Base-by-base conservation (phyloP, 495 filamentous ascomycete species). In the Parmelia sp. region DNA sequence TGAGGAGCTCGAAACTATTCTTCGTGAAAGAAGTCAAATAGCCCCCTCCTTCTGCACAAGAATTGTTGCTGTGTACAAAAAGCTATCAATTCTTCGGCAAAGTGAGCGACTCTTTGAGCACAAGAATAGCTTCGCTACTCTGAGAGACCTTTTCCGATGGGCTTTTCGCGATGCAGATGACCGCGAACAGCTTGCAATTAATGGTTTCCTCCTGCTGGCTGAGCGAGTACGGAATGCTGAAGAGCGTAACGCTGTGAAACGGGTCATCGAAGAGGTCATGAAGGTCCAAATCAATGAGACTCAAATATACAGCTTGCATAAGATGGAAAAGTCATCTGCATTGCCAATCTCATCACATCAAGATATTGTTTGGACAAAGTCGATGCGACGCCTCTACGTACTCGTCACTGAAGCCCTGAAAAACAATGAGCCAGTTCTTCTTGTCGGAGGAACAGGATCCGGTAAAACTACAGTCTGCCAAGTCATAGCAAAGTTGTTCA, bases 401-500 rank as follows among this genome's bases (percentile, higher is more conserved):
- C 76, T 99, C 19, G 90, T 97, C 42, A 86, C 87, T 21, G 84
- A 88, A 61, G 94, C 95, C 5, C 74, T 97, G 60, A 83, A 84
- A 19, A 93, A 96, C 70, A 91, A 96, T 66, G 95, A 99, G 76
- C 95, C 95, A 2, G 88, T 97, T 19, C 78, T 99, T 49, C 79
- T 99, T 14, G 90, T 99, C 45, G 95, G 95, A 65, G 95, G 97
- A 70, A 99, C 95, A 53, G 95, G 95, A 3, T 96, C 92, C 69
- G 95, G 95, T 36, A 99, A 99, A 77, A 99, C 95, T 1, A 96
- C 91, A 11, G 88, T 97, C 25, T 96, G 91, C 67, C 95, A 99
- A 74, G 83, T 95, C 66, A 83, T 99, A 58, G 90, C 95, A 7
- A 86, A 93, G 65, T 85, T 89, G 25, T 83, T 90, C 70, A 79